phyloP scores from a whole-genome alignment of 2,329 filamentous ascomycete genomes.

The Blumeriella jaapii region DNA sequence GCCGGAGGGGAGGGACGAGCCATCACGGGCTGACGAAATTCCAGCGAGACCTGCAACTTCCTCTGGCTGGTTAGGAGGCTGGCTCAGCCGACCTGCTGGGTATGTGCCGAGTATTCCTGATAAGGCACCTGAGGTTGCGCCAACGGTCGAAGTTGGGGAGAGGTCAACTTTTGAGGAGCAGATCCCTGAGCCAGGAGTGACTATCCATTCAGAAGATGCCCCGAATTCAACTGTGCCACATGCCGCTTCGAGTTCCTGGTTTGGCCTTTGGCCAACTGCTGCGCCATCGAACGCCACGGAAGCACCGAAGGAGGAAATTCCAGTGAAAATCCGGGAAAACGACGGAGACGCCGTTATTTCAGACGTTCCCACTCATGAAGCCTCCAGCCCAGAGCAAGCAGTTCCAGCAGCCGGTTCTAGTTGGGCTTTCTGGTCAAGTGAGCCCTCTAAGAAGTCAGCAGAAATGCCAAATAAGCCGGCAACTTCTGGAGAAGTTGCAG shows the following conservation, averaged over 20 bases:
- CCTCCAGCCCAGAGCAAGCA: background rate
- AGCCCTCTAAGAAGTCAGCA: slow-evolving; percentile 22
- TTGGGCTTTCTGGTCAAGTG: slow-evolving; percentile 70
- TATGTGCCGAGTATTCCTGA: slow-evolving; percentile 3
- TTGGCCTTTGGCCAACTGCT: slow-evolving; percentile 23
- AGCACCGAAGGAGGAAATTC: slow-evolving; percentile 17
- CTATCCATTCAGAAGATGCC: slow-evolving; percentile 1
- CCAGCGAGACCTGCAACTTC: slow-evolving; percentile 24
- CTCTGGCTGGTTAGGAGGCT: slow-evolving; percentile 44
- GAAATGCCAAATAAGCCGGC: slow-evolving; percentile 7
- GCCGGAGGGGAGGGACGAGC: background rate
- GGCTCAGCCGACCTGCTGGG: slow-evolving; percentile 32
- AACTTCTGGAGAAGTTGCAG: slow-evolving; percentile 37
- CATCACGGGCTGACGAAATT: slow-evolving; percentile 1
- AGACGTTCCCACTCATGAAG: slow-evolving; percentile 10
- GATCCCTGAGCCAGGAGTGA: background rate
- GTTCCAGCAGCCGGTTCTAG: slow-evolving; percentile 44
- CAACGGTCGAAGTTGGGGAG: slow-evolving; percentile 3
- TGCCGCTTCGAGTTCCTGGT: slow-evolving; percentile 21
- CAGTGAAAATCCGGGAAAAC: slow-evolving; percentile 12
- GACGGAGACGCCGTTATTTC: slow-evolving; percentile 17
- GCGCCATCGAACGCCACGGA: slow-evolving; percentile 16
- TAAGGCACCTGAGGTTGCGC: background rate
- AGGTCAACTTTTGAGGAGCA: slow-evolving; percentile 11
- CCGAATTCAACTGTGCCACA: slow-evolving; percentile 4